Conservation (phyloP, 2,329 filamentous ascomycete genomes). For the Alternaria sp. region DNA sequence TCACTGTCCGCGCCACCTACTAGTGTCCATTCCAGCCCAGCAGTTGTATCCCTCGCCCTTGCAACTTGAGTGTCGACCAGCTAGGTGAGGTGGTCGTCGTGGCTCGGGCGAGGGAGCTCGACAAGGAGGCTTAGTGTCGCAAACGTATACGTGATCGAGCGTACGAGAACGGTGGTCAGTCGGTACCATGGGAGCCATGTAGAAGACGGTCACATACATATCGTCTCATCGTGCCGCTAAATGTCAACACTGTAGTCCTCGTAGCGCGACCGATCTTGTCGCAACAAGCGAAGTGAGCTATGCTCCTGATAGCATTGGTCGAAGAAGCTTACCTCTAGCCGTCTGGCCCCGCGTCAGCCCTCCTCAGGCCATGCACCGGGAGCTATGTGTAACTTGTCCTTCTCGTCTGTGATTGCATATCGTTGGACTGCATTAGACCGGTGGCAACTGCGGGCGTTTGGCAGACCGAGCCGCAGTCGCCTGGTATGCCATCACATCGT, state of each 20-base stretch:
- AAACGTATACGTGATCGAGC: background rate
- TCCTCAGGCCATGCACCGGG: too few species aligned
- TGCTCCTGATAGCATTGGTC: background rate
- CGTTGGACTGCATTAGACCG: background rate
- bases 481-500: background rate
- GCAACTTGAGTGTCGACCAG: background rate
- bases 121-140: background rate
- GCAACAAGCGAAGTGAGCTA: background rate
- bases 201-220: background rate
- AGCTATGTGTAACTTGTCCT: background rate
- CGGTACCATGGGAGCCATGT: background rate
- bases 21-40: background rate
- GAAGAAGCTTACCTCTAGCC: background rate
- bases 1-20: background rate
- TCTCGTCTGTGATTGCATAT: fast-evolving
- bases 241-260: background rate
- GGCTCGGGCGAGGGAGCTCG: background rate
- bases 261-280: background rate
- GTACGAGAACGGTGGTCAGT: background rate
- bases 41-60: background rate
- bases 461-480: background rate
- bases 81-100: background rate
- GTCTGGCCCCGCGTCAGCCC: background rate
- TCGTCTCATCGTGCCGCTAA: background rate
- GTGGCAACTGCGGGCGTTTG: background rate